A percentile compares a stretch with the other conserved stretches of the same genome.
phyloP scores from a whole-genome alignment of 2,329 filamentous ascomycete genomes.

The Phyllosticta ampelicida region DNA sequence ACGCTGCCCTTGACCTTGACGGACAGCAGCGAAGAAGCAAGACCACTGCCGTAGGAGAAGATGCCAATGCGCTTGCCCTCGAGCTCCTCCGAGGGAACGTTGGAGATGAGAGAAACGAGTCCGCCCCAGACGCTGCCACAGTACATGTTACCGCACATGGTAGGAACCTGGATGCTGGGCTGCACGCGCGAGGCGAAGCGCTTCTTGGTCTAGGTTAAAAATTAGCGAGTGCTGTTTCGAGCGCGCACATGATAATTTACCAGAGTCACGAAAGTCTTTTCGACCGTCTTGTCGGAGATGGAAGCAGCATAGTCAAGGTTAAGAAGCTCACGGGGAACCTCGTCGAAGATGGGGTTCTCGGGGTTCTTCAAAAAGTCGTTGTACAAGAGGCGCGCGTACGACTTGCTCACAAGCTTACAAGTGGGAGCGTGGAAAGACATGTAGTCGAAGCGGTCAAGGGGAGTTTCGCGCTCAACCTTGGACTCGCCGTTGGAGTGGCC shows the following conservation, averaged over 20 bases:
- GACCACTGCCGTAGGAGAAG: slow-evolving; percentile 44
- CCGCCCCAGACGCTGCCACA: slow-evolving; percentile 42
- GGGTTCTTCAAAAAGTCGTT: slow-evolving; percentile 41
- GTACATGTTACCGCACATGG: slow-evolving; percentile 47
- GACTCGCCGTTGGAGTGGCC: slow-evolving; percentile 29
- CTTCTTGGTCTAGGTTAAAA: slow-evolving; percentile 34
- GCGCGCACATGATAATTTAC: neutral
- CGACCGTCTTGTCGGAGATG: slow-evolving; percentile 40
- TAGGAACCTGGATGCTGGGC: slow-evolving; percentile 40
- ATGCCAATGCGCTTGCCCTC: slow-evolving; percentile 41
- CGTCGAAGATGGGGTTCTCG: slow-evolving; percentile 37
- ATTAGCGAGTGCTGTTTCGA: neutral
- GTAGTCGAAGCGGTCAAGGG: slow-evolving; percentile 44
- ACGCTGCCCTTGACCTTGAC: slow-evolving; percentile 37
- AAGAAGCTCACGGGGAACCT: slow-evolving; percentile 39
- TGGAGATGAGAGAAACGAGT: slow-evolving; percentile 37
- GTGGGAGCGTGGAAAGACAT: slow-evolving; percentile 45
- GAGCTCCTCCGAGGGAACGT: slow-evolving; percentile 34
- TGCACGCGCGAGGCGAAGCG: slow-evolving; percentile 39
- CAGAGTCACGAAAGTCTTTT: slow-evolving; percentile 43
- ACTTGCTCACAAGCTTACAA: slow-evolving; percentile 46
- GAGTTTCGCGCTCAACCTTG: slow-evolving; percentile 30
- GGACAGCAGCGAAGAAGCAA: slow-evolving; percentile 41
- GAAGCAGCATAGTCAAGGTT: slow-evolving; percentile 37
- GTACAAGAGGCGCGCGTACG: slow-evolving; percentile 42